A percentile compares a stretch with the other conserved stretches of the same genome.
phyloP scores from a whole-genome alignment of 352 stramenopile genomes.

The Globisporangium paroecandrum region DNA sequence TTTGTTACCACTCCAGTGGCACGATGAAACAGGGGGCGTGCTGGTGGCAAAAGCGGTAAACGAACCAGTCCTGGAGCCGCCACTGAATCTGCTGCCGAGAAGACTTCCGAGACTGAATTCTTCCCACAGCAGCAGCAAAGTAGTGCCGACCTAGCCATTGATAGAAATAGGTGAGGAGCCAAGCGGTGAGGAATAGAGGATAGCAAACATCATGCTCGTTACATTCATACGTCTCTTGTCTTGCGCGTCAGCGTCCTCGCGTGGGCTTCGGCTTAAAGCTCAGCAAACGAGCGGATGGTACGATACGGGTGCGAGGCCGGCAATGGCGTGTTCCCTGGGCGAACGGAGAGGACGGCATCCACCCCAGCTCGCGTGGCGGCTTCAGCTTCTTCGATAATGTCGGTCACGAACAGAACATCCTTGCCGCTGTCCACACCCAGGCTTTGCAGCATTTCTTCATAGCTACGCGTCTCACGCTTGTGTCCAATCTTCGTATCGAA shows the following conservation, averaged over 20 bases:
- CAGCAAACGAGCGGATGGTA: slow-evolving; percentile 55
- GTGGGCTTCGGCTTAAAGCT: slow-evolving; percentile 29
- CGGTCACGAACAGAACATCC: slow-evolving; percentile 88
- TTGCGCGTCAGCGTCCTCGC: neutral
- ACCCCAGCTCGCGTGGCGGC: slow-evolving; percentile 69
- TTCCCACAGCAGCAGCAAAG: slow-evolving; percentile 12
- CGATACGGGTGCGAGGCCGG: slow-evolving; percentile 49
- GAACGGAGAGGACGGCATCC: slow-evolving; percentile 70
- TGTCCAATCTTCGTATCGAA: slow-evolving; percentile 84
- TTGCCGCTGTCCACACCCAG: slow-evolving; percentile 73
- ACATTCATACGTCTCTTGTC: neutral
- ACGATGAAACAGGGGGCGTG: neutral
- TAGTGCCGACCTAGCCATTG: slow-evolving; percentile 14
- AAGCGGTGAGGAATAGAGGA: neutral
- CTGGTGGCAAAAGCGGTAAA: slow-evolving; percentile 5
- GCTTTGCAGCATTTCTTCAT: slow-evolving; percentile 79
- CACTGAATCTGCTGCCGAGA: neutral
- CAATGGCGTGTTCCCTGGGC: slow-evolving; percentile 82
- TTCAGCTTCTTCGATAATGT: slow-evolving; percentile 83
- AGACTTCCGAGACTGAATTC: slow-evolving; percentile 5
- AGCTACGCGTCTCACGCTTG: slow-evolving; percentile 72
- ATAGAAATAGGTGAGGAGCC: neutral
- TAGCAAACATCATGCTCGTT: slow-evolving; percentile 9
- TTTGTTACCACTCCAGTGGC: no score
- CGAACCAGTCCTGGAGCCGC: slow-evolving; percentile 2